A percentile compares a stretch with the other conserved stretches of the same genome.
Evolutionary conservation across 345 rosid genomes (phyloP).

Genomic region (Mallotus nudiflorus): DNA sequence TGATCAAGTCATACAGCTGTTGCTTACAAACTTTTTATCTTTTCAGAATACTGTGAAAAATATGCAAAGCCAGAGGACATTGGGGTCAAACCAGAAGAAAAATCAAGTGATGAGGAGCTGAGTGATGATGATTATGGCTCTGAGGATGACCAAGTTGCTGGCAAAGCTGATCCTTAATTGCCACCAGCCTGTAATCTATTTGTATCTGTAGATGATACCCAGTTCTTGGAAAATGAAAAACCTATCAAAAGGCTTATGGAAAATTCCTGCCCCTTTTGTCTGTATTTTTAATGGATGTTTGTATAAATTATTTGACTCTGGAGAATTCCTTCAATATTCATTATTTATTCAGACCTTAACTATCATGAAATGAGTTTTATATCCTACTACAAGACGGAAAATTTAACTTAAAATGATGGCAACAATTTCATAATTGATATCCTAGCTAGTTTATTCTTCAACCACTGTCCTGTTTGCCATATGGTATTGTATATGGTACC

Average conservation of each 20-base stretch:
- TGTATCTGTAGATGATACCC: conserved; percentile 52
- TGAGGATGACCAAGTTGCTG: conserved; percentile 71
- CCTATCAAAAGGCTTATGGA: conserved; percentile 33
- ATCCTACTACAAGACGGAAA: too few relatives aligned
- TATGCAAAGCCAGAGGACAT: conserved; percentile 81
- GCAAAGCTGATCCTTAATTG: conserved; percentile 73
- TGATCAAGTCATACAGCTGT: not conserved
- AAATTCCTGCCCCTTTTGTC: conserved; percentile 32
- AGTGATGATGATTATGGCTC: conserved; percentile 78
- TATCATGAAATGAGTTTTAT: too few relatives aligned
- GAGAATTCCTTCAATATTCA: conserved; percentile 33
- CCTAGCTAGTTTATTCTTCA: too few relatives aligned
- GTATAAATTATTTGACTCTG: conserved; percentile 41
- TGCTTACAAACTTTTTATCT: conserved; percentile 2
- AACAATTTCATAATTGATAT: too few relatives aligned
- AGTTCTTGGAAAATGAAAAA: conserved; percentile 34
- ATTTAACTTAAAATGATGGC: too few relatives aligned
- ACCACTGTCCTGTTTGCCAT: too few relatives aligned
- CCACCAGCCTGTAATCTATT: conserved; percentile 3
- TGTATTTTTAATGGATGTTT: conserved; percentile 34
- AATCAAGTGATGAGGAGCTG: conserved; percentile 85
- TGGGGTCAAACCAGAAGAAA: conserved; percentile 51
- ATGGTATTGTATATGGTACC: too few relatives aligned
- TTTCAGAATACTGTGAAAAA: conserved; percentile 77
- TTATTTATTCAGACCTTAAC: conserved; percentile 18